These are phyloP conservation scores for Pseudofabraea citricarpa DNA, from an alignment of 2,329 filamentous ascomycete species.

Conservation along the genomic window DNA sequence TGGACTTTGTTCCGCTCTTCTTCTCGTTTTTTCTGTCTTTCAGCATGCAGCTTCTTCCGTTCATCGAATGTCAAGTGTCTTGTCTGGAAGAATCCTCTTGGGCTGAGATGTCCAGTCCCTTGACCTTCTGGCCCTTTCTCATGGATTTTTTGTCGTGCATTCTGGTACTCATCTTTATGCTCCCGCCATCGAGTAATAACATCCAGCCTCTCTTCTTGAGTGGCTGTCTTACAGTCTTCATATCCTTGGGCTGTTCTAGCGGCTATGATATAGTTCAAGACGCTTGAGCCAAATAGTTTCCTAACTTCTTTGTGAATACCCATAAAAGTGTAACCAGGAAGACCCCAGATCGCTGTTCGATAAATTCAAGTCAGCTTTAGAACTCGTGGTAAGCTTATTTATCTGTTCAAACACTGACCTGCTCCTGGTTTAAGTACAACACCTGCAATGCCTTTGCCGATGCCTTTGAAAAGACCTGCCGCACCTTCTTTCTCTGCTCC, in stretches of 20 bases:
- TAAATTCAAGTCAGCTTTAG: no score
- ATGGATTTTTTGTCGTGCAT: constrained; percentile 31
- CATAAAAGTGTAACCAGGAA: constrained; percentile 80
- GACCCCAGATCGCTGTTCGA: constrained; percentile 52
- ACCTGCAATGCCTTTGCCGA: constrained; percentile 80
- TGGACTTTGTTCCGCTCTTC: constrained; percentile 20
- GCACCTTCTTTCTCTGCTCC: constrained; percentile 62
- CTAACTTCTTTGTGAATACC: constrained; percentile 75
- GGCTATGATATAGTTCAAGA: constrained; percentile 75
- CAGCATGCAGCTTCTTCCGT: constrained; percentile 43
- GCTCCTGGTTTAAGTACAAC: constrained; percentile 78
- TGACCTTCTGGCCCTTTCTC: constrained; percentile 23
- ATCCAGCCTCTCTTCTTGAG: constrained; percentile 54
- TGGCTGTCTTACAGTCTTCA: constrained; percentile 54
- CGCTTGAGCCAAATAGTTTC: constrained; percentile 64
- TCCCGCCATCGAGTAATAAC: constrained; percentile 54
- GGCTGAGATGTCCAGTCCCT: constrained; percentile 16
- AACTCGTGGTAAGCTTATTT: no score
- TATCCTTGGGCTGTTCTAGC: constrained; percentile 72
- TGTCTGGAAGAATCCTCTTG: constrained; percentile 44
- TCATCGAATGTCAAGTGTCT: constrained; percentile 46
- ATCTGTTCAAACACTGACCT: constrained; percentile 43
- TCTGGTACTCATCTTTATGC: constrained; percentile 29
- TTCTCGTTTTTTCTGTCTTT: constrained; percentile 34
- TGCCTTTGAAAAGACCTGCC: constrained; percentile 68